phyloP scores from a whole-genome alignment of 2,329 filamentous ascomycete genomes.

The Pezicula radicicola region DNA sequence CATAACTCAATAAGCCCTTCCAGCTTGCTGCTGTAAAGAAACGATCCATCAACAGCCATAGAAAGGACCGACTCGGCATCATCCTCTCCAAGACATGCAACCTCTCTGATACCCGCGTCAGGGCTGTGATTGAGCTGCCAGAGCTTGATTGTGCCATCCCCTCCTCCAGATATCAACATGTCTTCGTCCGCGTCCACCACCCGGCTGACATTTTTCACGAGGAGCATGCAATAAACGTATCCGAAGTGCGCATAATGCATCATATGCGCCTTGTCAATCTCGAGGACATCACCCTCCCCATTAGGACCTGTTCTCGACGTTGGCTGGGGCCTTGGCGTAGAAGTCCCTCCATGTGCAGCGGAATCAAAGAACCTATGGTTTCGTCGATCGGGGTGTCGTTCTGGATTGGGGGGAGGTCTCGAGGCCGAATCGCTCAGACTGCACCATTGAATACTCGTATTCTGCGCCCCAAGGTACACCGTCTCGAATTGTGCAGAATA shows the following conservation, averaged over 20 bases:
- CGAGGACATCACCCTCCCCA: conserved; percentile 64
- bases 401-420: conserved; percentile 57
- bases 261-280: conserved; percentile 79
- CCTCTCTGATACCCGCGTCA: conserved; percentile 63
- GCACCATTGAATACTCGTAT: conserved; percentile 94
- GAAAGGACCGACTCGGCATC: conserved; percentile 68
- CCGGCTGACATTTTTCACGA: conserved; percentile 67
- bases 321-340: conserved; percentile 62
- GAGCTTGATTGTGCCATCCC: conserved; percentile 92
- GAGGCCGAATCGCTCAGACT: conserved; percentile 63
- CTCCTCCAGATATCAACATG: conserved; percentile 84
- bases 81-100: conserved; percentile 62
- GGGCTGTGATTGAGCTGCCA: conserved; percentile 66
- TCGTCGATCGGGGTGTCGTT: conserved; percentile 70
- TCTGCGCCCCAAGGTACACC: conserved; percentile 89
- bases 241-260: conserved; percentile 90
- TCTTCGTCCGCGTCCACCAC: conserved; percentile 72
- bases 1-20: conserved; percentile 90
- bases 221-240: conserved; percentile 94
- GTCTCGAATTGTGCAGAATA: conserved; percentile 79
- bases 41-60: conserved; percentile 82
- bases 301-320: conserved; percentile 38
- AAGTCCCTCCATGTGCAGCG: conserved; percentile 77
- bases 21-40: conserved; percentile 86
- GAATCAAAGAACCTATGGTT: conserved; percentile 94